These are phyloP conservation scores for Geranium incanum DNA, from an alignment of 441 rosid species.

Conservation along the genomic window DNA sequence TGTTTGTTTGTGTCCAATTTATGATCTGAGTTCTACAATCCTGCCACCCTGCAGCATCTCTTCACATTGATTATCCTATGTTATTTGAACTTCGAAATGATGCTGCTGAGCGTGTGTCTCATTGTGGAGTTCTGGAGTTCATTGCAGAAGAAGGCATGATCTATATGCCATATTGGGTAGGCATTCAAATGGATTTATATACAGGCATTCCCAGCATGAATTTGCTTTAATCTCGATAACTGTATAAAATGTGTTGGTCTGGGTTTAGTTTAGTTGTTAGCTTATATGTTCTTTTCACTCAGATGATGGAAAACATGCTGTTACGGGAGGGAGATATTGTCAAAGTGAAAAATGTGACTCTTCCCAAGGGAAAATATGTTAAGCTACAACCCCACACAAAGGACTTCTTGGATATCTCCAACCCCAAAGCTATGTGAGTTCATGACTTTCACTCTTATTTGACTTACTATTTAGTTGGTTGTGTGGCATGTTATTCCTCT, in stretches of 20 bases:
- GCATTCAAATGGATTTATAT: constrained; percentile 2
- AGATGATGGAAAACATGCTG: constrained; percentile 55
- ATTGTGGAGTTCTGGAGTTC: constrained; percentile 62
- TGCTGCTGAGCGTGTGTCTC: constrained; percentile 36
- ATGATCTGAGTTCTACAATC: background rate
- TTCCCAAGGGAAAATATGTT: constrained; percentile 41
- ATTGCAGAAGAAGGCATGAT: constrained; percentile 59
- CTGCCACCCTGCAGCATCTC: constrained; percentile 36
- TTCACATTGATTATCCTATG: constrained; percentile 59
- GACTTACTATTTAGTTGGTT: background rate
- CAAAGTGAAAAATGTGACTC: constrained; percentile 31
- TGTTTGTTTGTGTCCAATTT: background rate
- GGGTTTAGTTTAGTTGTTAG: background rate
- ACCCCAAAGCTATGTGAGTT: constrained; percentile 54
- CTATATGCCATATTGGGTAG: constrained; percentile 62
- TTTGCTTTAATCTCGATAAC: background rate
- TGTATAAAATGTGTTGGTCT: no score
- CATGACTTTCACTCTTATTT: background rate
- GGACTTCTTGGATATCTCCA: constrained; percentile 44
- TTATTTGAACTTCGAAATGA: constrained; percentile 43
- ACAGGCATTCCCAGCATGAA: background rate
- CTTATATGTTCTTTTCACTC: background rate
- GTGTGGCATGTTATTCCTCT: no score
- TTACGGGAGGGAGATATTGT: constrained; percentile 45
- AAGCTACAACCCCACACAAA: constrained; percentile 49